Base-by-base conservation (phyloP, 768 basidiomycete genomes). In the Mycena leptocephala region DNA sequence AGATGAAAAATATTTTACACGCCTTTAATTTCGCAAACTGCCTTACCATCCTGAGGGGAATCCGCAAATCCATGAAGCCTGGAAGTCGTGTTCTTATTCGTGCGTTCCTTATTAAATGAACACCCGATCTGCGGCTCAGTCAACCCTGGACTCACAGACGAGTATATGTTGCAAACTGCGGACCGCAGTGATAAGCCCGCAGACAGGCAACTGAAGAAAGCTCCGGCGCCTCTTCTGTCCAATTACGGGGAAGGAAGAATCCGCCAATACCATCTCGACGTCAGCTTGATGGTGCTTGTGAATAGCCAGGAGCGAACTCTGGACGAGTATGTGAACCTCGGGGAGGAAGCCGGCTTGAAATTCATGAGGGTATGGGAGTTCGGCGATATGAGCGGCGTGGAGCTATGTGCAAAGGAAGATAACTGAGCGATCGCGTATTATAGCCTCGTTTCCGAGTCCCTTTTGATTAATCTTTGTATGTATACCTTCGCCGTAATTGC, bases 291-390 rank as follows among this genome's bases (percentile, higher is more conserved):
- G 70, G 74, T 74, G 24, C 75, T 76, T 39, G 56, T 74, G 6
- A 78, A 78, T 32, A 28, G 71, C 16, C 43, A 41, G 30, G 77
- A 78, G 70, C 74, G 74, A n/a, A 76, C 77, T 24, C 46, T 78
- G 51, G 71, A 69, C 28, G 77, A 78, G 70, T 78, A 78, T 28
- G 48, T 75, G 22, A 13, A 68, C 13, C 73, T 74, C 30, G 77
- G 70, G 26, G 68, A 70, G 63, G n/a, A 73, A 46, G 67, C 63
- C 2, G 73, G 77, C 35, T 58, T 78, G 41, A 59, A 61, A 53
- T 75, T 78, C 43, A 32, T 75, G 51, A 70, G 63, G 70, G 70
- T 78, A 16, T 78, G 77, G 77, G 77, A 74, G 69, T 78, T 78
- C 51, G 77, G 77, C 24, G 77, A 78, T 22, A 71, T 74, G 73